Evolutionary conservation across 495 filamentous ascomycete species (phyloP).

Genomic region (Talaromyces borbonicus): DNA sequence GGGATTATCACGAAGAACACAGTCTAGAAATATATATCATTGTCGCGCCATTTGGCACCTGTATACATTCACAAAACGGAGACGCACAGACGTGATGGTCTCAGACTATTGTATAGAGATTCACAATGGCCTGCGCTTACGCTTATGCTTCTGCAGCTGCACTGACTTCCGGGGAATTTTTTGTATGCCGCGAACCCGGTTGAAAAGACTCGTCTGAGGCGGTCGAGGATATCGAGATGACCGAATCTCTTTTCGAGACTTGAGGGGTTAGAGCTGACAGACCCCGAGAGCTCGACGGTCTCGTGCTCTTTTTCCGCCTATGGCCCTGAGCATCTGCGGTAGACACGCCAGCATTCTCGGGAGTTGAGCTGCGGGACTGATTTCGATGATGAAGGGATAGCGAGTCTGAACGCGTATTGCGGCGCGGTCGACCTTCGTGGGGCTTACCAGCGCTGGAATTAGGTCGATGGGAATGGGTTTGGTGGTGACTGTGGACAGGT

Average conservation of each 20-base stretch:
- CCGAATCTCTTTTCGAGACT: constrained; percentile 30
- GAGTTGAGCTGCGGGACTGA: constrained; percentile 41
- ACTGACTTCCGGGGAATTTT: background rate
- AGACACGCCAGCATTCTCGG: constrained; percentile 25
- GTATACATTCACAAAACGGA: background rate
- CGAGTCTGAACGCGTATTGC: constrained; percentile 32
- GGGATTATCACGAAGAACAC: no score
- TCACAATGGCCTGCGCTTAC: no score
- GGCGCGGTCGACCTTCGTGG: constrained; percentile 29
- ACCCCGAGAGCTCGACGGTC: constrained; percentile 20
- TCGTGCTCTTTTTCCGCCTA: constrained; percentile 21
- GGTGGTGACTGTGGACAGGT: constrained; percentile 14
- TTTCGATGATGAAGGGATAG: constrained; percentile 32
- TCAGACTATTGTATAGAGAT: background rate
- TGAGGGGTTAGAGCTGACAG: constrained; percentile 32
- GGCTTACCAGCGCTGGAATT: constrained; percentile 23
- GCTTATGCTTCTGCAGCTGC: constrained; percentile 5
- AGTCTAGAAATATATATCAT: background rate
- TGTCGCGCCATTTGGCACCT: background rate
- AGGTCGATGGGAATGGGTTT: constrained; percentile 24
- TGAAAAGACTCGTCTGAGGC: constrained; percentile 8
- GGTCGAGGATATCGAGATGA: constrained; percentile 7
- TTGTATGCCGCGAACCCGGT: background rate
- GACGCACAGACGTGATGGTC: background rate
- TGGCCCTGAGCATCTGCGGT: constrained; percentile 23